Conservation (phyloP, 805 yeast species). For the Saturnispora diversa region DNA sequence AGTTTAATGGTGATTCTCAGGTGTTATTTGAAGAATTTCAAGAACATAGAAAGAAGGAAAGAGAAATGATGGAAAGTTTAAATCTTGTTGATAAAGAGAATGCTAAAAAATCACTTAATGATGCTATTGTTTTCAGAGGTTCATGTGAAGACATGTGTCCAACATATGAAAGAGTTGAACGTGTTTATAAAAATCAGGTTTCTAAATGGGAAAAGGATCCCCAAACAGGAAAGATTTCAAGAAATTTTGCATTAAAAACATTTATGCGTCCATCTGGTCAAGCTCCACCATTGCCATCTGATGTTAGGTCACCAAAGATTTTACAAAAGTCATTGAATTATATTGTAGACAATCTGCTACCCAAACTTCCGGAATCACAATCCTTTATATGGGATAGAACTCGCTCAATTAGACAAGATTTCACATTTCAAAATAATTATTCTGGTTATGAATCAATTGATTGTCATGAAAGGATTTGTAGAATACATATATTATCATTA, state of each 20-base stretch:
- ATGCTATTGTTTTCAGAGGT: constrained; percentile 83
- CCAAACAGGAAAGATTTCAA: constrained; percentile 47
- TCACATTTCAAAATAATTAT: constrained; percentile 90
- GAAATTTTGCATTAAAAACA: constrained; percentile 69
- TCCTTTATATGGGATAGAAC: constrained; percentile 96
- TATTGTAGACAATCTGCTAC: constrained; percentile 55
- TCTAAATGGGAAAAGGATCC: constrained; percentile 68
- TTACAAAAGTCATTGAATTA: constrained; percentile 61
- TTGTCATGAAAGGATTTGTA: constrained; percentile 84
- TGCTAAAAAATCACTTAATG: constrained; percentile 69
- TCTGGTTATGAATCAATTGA: constrained; percentile 90
- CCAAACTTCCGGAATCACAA: constrained; percentile 73
- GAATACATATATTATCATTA: constrained; percentile 74
- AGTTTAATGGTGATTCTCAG: constrained; percentile 46
- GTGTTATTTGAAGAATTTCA: constrained; percentile 70
- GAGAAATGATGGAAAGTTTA: constrained; percentile 66
- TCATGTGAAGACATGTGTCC: constrained; percentile 95
- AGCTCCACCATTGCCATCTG: constrained; percentile 95
- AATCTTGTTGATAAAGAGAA: constrained; percentile 87
- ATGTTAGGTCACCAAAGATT: constrained; percentile 87
- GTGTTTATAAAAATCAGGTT: constrained; percentile 82
- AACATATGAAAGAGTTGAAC: constrained; percentile 76
- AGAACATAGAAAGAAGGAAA: constrained; percentile 63
- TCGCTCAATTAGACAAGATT: constrained; percentile 92
- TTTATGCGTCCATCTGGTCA: constrained; percentile 97